Evolutionary conservation across 1,284 basidiomycete genomes (phyloP).

Genomic region (Golubevia pallescens): DNA sequence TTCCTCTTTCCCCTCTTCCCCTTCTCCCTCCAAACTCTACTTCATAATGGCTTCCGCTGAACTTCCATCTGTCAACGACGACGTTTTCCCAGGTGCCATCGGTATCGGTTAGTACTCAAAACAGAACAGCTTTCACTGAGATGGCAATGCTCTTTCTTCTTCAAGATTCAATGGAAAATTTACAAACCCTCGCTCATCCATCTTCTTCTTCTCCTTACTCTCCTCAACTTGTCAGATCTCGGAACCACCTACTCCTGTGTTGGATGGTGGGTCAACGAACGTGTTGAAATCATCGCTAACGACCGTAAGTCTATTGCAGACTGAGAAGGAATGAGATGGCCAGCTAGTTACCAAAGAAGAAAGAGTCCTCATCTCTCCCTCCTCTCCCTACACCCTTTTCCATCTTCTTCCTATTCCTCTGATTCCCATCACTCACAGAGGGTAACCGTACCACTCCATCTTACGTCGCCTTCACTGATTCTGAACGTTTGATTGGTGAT

Average conservation of each 20-base stretch:
- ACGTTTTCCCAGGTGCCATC: constrained; percentile 92
- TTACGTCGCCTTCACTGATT: constrained; percentile 96
- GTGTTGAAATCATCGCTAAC: constrained; percentile 66
- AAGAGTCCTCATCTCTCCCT: not conserved
- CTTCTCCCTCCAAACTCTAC: constrained; percentile 30
- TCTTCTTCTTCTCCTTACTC: not conserved
- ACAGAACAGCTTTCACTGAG: not conserved
- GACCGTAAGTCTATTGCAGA: constrained; percentile 32
- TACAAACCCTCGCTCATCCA: not conserved
- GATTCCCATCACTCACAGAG: constrained; percentile 69
- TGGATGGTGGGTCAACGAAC: constrained; percentile 59
- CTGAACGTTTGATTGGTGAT: constrained; percentile 98
- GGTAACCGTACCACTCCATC: constrained; percentile 99
- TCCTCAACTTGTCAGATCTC: constrained; percentile 25
- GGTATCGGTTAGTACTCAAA: constrained; percentile 74
- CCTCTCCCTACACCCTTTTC: constrained; percentile 1
- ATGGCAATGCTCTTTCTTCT: not conserved
- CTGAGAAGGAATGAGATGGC: not conserved
- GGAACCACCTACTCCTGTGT: constrained; percentile 88
- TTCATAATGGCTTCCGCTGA: constrained; percentile 56
- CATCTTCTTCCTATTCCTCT: constrained; percentile 19
- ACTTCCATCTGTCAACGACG: constrained; percentile 70
- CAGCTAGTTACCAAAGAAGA: not conserved
- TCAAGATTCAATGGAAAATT: not conserved
- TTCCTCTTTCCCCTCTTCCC: constrained; percentile 43